Base-by-base conservation (phyloP, 2,329 filamentous ascomycete species). In the Ascochyta clinopodiicola region DNA sequence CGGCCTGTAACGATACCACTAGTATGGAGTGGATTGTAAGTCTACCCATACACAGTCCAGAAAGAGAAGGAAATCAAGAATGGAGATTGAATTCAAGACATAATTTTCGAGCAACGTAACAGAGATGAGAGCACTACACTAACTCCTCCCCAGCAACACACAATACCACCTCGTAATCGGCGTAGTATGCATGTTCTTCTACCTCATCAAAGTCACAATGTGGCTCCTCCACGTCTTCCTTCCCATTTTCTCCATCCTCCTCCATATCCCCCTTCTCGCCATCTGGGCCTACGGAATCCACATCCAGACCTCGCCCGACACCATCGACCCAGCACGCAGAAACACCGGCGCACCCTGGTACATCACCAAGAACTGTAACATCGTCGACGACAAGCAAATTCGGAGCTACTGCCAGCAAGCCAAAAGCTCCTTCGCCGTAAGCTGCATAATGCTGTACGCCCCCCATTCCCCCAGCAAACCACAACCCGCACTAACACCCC, bases 121-220 rank as follows among this genome's bases (percentile, higher is more conserved):
- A 15, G 6, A 35, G 22, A 47, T 24, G 8, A 31, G 15, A 19
- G 21, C 12, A 21, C 6, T 21, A 15, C 3, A 35, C 45, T 68
- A 45, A 64, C 51, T 10, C 10, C 8, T 17, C 12, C 27, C 38
- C 69, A 93, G 90, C 51, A 80, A 91, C 59, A 92, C 90, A 43
- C 81, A 88, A 64, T 91, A 85, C 78, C 92, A 93, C 69, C 85
- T 92, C 63, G 88, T 88, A 69, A 88, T 92, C 63, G 88, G 89
- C 34, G 84, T 94, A 62, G 80, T 92, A 49, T 87, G 86, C 54
- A 88, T 90, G 73, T 94, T 94, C 79, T 81, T 92, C 71, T 83
- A 91, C 59, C 82, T 93, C 39, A 80, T 82, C 73, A 92, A 92
- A 79, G 81, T 84, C 60, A 84, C 89, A 58, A 81, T 84, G 67